Evolutionary conservation across 1,284 basidiomycete species (phyloP).

Genomic region (Pyrrhoderma noxium): DNA sequence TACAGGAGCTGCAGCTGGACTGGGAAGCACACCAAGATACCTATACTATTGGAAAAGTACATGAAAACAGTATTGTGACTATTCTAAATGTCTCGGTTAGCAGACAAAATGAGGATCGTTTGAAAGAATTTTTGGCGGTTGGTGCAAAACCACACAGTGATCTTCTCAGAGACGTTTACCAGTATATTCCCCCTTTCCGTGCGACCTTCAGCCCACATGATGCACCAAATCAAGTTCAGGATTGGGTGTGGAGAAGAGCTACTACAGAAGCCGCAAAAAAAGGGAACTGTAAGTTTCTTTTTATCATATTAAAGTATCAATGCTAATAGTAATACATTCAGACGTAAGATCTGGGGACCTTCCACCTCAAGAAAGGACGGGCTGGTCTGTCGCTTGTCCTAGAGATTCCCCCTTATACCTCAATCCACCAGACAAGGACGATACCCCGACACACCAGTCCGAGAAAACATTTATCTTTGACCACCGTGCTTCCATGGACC

Average conservation of each 20-base stretch:
- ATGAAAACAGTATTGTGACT: slow-evolving; percentile 23
- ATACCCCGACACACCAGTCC: slow-evolving; percentile 21
- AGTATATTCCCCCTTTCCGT: slow-evolving; percentile 25
- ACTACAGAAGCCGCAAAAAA: slow-evolving; percentile 25
- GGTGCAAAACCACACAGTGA: slow-evolving; percentile 13
- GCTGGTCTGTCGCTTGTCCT: slow-evolving; percentile 38
- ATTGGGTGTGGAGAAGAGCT: slow-evolving; percentile 24
- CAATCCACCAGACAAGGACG: slow-evolving; percentile 17
- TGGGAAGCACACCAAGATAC: slow-evolving; percentile 31
- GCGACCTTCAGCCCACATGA: slow-evolving; percentile 28
- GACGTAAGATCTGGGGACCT: not conserved
- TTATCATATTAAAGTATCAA: not conserved
- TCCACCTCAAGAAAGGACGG: slow-evolving; percentile 25
- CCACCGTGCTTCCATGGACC: slow-evolving; percentile 47
- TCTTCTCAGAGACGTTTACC: slow-evolving; percentile 11
- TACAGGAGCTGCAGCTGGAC: slow-evolving; percentile 33
- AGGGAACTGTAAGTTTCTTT: slow-evolving; percentile 24
- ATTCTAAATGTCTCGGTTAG: slow-evolving; percentile 31
- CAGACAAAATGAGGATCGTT: slow-evolving; percentile 19
- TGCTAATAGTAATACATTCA: not conserved
- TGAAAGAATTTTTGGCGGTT: slow-evolving; percentile 10
- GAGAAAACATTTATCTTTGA: slow-evolving; percentile 43
- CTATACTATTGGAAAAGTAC: slow-evolving; percentile 32
- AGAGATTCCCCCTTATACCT: slow-evolving; percentile 32
- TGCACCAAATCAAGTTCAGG: slow-evolving; percentile 24